Evolutionary conservation across 345 rosid genomes (phyloP), one percentile per base, ranked within the genome.

Genomic region (Eucalyptus cloeziana): DNA sequence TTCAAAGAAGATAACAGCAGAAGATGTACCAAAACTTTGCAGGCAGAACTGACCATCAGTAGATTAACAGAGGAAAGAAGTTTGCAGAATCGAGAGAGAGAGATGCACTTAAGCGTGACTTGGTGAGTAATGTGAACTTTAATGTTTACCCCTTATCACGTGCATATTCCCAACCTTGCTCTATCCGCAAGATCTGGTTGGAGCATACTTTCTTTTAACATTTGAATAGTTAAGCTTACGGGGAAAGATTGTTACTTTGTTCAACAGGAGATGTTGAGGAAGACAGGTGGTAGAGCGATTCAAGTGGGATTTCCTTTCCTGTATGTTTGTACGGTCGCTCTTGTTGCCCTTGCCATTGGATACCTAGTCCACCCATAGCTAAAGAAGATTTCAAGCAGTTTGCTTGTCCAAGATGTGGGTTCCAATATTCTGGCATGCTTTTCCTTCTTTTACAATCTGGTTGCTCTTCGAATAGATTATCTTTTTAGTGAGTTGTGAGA

Each of bases 271-370:
- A 30, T 86, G 49, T 88, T 93, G 85, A 91, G 87, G 89, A 91
- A 91, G 89, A 91, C 83, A 21, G 85, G 12, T 2, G 47, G 21
- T 8, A 90, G 88, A 90, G 94, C 81, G 88, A 51, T 89, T 62
- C 92, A 90, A 69, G 92, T 87, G 49, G 94, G 95, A 50, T 94
- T 93, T 86, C 95, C 96, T 7, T 87, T 94, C 58, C 88, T 94
- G 10, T 94, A 91, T 87, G 93, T 94, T 80, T 93, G 91, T 79
- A 62, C 67, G 90, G 95, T 93, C 9, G 92, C 93, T 33, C 37
- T 94, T 3, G 88, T 92, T 86, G 80, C 94, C 83, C 81, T 94
- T 88, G 91, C 51, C 4, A 6, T 90, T 21, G 94, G 95, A 69
- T 94, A 92, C 90, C 52, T 89, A 22, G 88, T 88, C 89, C 93